A percentile compares a stretch with the other conserved stretches of the same genome.
phyloP scores from a whole-genome alignment of 2,329 filamentous ascomycete species.

The Beauveria medogensis region DNA sequence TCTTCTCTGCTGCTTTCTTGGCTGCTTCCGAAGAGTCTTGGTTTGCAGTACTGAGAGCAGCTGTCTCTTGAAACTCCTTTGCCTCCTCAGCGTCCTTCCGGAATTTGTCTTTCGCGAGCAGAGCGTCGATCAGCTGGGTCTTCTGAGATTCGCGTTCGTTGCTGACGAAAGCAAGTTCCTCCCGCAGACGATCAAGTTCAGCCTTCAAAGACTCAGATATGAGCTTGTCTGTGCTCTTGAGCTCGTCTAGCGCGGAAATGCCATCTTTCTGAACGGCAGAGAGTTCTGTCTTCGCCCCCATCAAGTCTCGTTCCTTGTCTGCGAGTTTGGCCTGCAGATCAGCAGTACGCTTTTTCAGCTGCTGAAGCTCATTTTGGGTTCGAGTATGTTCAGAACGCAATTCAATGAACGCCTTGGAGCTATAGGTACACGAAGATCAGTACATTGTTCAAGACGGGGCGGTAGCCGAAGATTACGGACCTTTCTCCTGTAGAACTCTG shows the following conservation, averaged over 20 bases:
- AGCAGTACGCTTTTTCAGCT: conserved; percentile 32
- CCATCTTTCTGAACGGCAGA: conserved; percentile 47
- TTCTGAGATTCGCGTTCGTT: conserved; percentile 50
- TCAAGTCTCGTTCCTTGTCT: conserved; percentile 47
- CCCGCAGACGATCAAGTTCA: conserved; percentile 49
- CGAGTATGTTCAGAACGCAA: conserved; percentile 41
- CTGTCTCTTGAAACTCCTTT: conserved; percentile 32
- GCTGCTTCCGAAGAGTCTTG: conserved; percentile 26
- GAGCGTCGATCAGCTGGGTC: conserved; percentile 50
- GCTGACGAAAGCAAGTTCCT: conserved; percentile 39
- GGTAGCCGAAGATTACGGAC: conserved; percentile 35
- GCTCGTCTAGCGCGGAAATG: conserved; percentile 45
- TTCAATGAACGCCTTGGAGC: conserved; percentile 44
- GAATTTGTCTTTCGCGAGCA: conserved; percentile 53
- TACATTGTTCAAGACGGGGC: conserved; percentile 11
- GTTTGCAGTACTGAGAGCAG: conserved; percentile 26
- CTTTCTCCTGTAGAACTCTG: conserved; percentile 44
- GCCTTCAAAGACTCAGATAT: conserved; percentile 50
- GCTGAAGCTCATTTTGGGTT: conserved; percentile 38
- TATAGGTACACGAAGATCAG: conserved; percentile 36
- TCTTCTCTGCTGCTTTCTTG: conserved; percentile 41
- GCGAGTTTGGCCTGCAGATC: conserved; percentile 41
- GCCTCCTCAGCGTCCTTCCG: conserved; percentile 44
- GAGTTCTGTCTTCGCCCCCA: conserved; percentile 45
- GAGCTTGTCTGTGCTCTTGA: conserved; percentile 52